A percentile compares a stretch with the other conserved stretches of the same genome.
These are phyloP conservation scores for Crocinoboletus sp. DNA, from an alignment of 1,284 basidiomycete genomes.

Conservation along the genomic window DNA sequence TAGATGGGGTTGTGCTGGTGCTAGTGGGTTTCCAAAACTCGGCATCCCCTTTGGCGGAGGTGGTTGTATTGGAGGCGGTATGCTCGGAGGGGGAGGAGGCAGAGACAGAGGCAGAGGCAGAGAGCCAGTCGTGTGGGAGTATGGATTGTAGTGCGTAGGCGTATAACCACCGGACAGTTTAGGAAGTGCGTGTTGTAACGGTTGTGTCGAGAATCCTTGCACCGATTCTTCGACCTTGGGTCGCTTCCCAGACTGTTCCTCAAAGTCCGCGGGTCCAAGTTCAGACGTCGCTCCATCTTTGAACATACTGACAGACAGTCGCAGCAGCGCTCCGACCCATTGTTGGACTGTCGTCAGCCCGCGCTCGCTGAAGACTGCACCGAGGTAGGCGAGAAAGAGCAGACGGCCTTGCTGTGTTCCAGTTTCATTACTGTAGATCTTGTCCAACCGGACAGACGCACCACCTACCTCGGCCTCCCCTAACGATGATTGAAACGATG, in stretches of 20 bases:
- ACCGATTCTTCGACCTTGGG: conserved; percentile 29
- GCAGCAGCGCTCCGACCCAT: conserved; percentile 57
- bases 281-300: conserved; percentile 19
- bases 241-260: conserved; percentile 30
- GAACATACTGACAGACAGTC: conserved; percentile 27
- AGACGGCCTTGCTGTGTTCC: conserved; percentile 48
- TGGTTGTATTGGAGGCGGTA: conserved; percentile 27
- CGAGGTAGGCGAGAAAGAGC: conserved; percentile 64
- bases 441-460: conserved; percentile 13
- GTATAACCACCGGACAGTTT: conserved; percentile 20
- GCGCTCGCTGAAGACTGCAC: conserved; percentile 54
- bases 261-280: conserved; percentile 25
- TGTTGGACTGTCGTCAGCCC: conserved; percentile 48
- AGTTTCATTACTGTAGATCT: conserved; percentile 16
- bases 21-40: conserved; percentile 44
- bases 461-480: conserved; percentile 44
- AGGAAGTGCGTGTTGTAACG: conserved; percentile 30
- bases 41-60: conserved; percentile 28
- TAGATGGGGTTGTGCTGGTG: conserved; percentile 52
- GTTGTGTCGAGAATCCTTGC: conserved; percentile 30
- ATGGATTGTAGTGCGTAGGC: conserved; percentile 31
- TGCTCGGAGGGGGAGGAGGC: conserved; percentile 8
- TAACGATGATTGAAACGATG: conserved; percentile 39
- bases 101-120: conserved; percentile 13
- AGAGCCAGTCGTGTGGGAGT: conserved; percentile 17